Evolutionary conservation across 257 asterid species (phyloP), one percentile per base, ranked within the genome.

Genomic region (Solanum microdontum): DNA sequence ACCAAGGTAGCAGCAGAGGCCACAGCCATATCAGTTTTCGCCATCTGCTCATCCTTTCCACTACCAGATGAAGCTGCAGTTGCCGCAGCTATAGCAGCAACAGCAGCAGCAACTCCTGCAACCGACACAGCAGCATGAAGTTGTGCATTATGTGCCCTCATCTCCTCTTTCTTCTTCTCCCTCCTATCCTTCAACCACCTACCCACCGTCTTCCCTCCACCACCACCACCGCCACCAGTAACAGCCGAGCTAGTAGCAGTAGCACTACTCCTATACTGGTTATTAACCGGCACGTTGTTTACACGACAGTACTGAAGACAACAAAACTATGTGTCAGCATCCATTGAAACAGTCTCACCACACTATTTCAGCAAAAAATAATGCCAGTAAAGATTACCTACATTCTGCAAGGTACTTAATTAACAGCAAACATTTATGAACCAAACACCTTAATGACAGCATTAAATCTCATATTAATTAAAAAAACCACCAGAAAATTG

Each of bases 1-100:
- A 97, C 98, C 90, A 97, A 82, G 0, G 98, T 96, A 79, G 99
- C 99, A 0, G 99, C 99, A 12, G 99, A 97, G 5, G 99, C 99
- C 82, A 97, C 94, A 0, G 98, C 99, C 98, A 95, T 95, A 84
- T 97, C 98, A 1, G 98, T 96, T 88, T 93, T 97, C 0, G 98
- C 98, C 96, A 91, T 90, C 84, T 89, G 92, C 84, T 97, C 99
- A 6, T 97, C 99, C 89, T 94, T 97, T 24, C 98, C 87, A 0
- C 90, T 88, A 0, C 94, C 95, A 2, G 98, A 94, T 0, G 98
- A 90, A 4, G 98, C 97, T 11, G 99, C 99, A 4, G 99, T 95
- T 23, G 99, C 98, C 0, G 99, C 98, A 1, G 99, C 98, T 64
- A 96, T 95, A 0, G 99, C 99, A 3, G 99, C 99, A 64, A 97